phyloP scores from a whole-genome alignment of 129 eudicot genomes.

The Mikania micrantha region DNA sequence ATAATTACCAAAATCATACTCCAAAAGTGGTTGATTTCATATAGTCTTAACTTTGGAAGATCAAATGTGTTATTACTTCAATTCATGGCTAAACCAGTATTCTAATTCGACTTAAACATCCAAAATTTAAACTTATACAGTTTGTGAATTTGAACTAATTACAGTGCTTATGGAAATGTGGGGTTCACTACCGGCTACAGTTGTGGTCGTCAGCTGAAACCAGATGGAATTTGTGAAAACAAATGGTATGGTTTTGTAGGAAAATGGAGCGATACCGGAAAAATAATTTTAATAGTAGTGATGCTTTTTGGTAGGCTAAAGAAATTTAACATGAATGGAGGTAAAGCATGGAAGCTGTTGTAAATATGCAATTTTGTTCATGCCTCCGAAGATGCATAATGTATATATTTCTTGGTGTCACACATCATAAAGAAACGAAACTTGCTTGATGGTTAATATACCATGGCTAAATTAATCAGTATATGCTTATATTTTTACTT shows the following conservation, averaged over 20 bases:
- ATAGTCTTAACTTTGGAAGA: too few species aligned
- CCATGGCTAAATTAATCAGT: too few species aligned
- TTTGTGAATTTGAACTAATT: neutral
- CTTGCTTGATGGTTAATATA: too few species aligned
- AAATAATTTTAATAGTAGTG: conserved; percentile 54
- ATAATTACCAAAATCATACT: too few species aligned
- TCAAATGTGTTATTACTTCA: too few species aligned
- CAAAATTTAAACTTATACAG: neutral
- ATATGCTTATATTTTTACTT: too few species aligned
- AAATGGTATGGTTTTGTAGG: conserved; percentile 80
- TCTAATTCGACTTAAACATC: neutral
- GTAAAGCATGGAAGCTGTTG: conserved; percentile 74
- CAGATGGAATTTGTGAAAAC: conserved; percentile 38
- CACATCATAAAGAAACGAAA: neutral
- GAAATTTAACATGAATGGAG: conserved; percentile 70
- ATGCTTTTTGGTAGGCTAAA: conserved; percentile 92
- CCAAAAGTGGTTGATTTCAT: too few species aligned
- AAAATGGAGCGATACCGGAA: conserved; percentile 72
- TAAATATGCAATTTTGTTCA: conserved; percentile 16
- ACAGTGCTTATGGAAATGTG: conserved; percentile 89
- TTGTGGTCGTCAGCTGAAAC: conserved; percentile 41
- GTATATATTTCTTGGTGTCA: neutral
- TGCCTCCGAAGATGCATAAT: conserved; percentile 5
- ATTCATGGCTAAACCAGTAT: too few species aligned
- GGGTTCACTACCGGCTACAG: conserved; percentile 83